These are phyloP conservation scores for Haematococcus sp. DNA, from an alignment of 139 green algal genomes.

Conservation along the genomic window DNA sequence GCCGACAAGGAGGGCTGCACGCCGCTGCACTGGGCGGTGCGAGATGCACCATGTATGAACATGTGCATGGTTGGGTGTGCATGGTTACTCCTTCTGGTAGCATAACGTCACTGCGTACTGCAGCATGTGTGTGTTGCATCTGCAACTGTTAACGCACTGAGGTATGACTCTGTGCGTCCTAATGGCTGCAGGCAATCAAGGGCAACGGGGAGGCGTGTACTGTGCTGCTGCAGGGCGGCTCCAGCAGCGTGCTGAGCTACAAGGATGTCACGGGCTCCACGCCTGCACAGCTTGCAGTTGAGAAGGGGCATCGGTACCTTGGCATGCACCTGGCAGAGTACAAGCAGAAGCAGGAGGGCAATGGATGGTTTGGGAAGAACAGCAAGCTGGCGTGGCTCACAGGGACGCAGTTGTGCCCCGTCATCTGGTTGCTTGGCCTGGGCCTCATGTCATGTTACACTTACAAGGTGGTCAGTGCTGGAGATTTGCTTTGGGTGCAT, in stretches of 20 bases:
- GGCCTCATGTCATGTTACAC: conserved; percentile 64
- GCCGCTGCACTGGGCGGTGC: conserved; percentile 88
- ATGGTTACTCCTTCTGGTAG: no score
- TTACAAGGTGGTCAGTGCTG: conserved; percentile 41
- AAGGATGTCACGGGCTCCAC: conserved; percentile 83
- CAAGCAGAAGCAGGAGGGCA: conserved; percentile 29
- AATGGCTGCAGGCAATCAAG: conserved; percentile 64
- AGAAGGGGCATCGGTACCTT: conserved; percentile 90
- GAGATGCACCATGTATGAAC: no score
- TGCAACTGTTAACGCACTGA: no score
- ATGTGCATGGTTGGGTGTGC: no score
- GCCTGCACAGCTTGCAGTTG: conserved; percentile 83
- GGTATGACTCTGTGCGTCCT: no score
- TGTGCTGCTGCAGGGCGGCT: conserved; percentile 81
- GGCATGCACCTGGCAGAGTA: conserved; percentile 65
- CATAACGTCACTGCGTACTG: no score
- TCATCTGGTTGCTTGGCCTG: conserved; percentile 80
- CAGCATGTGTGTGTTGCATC: no score
- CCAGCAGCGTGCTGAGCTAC: conserved; percentile 46
- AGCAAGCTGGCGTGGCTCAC: conserved; percentile 50
- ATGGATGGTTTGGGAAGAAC: conserved; percentile 49
- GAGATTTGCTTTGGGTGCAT: neutral
- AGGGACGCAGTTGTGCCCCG: conserved; percentile 71
- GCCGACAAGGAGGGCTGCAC: conserved; percentile 92
- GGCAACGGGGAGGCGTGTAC: conserved; percentile 89